These are phyloP conservation scores for Rugosomyces carneus DNA, from an alignment of 1,284 basidiomycete genomes.

Conservation along the genomic window DNA sequence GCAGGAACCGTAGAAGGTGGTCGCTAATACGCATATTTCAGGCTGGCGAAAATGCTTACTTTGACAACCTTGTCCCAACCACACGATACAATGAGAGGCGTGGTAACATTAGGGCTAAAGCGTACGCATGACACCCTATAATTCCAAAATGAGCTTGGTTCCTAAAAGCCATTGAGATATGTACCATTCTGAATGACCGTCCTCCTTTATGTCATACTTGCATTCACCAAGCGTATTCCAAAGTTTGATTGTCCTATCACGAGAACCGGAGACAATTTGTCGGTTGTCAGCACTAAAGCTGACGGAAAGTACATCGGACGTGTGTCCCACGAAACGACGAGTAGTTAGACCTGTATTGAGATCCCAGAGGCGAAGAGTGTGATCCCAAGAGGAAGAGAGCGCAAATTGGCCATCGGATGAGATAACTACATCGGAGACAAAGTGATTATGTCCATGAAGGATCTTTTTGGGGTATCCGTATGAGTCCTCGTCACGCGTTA, in stretches of 20 bases:
- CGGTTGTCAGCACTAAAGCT: slow-evolving; percentile 97
- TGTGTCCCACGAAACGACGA: slow-evolving; percentile 97
- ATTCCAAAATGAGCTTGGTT: slow-evolving; percentile 1
- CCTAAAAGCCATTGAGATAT: slow-evolving; percentile 18
- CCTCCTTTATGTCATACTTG: slow-evolving; percentile 98
- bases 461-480: slow-evolving; percentile 97
- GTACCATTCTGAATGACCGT: slow-evolving; percentile 94
- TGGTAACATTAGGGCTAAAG: slow-evolving; percentile 97
- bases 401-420: slow-evolving; percentile 99
- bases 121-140: slow-evolving; percentile 96
- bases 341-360: slow-evolving; percentile 93
- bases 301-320: slow-evolving; percentile 95
- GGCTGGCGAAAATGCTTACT: slow-evolving; percentile 60
- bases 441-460: slow-evolving; percentile 99
- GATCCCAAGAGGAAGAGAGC: slow-evolving; percentile 99
- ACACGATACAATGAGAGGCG: slow-evolving; percentile 98
- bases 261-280: slow-evolving; percentile 97
- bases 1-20: not conserved
- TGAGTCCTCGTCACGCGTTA: slow-evolving; percentile 90
- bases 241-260: slow-evolving; percentile 97
- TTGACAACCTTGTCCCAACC: slow-evolving; percentile 99
- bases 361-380: slow-evolving; percentile 99
- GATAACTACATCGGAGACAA: slow-evolving; percentile 98
- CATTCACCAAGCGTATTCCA: slow-evolving; percentile 99
- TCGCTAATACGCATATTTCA: too few species aligned